Evolutionary conservation across 1,284 basidiomycete genomes (phyloP), one percentile per base, ranked within the genome.

Genomic region (Caloboletus firmus): DNA sequence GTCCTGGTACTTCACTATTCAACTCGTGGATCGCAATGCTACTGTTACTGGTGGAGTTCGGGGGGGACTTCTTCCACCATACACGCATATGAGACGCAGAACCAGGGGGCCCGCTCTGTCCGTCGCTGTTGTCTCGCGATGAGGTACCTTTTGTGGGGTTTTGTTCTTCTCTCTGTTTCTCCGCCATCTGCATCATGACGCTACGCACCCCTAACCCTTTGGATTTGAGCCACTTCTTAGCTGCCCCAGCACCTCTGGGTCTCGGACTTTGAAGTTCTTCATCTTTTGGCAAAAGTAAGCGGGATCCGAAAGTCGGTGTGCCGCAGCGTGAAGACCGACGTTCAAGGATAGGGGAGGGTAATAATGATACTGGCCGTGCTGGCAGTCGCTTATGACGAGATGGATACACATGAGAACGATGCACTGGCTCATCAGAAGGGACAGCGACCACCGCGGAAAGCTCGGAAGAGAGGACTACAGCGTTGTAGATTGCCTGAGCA

Each of bases 221-320:
- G n/a, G 67, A 68, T 44, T 64, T 68, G 5, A 71, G 49, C 66
- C 66, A 68, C 30, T 57, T 68, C 49, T 51, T 68, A 3, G 64
- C 67, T 35, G 48, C 47, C 4, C 49, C 44, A 5, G 53, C 20
- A 5, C 56, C 56, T 45, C 60, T 64, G 6, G 42, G 24, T 30
- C 56, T 58, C 13, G 51, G 39, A 42, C 44, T 56, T 9, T 54
- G 58, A 8, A 68, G 49, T 8, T 71, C 66, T 41, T 71, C 66
- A 2, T 65, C 64, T 46, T 56, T 62, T 15, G 68, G 68, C 6
- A 71, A 32, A 13, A 51, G 32, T 48, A 72, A 71, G 31, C 74
- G 72, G 1, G 82, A 83, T 18, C 81, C 82, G 58, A 83, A 82
- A 0, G 81, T 82, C 10, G 82, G 81, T 5, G 82, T 82, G 5